Percentiles rank a stretch among this genome's conserved stretches.
These are phyloP conservation scores for Talaromyces sp. DNA, from an alignment of 2,329 filamentous ascomycete genomes.

Conservation along the genomic window DNA sequence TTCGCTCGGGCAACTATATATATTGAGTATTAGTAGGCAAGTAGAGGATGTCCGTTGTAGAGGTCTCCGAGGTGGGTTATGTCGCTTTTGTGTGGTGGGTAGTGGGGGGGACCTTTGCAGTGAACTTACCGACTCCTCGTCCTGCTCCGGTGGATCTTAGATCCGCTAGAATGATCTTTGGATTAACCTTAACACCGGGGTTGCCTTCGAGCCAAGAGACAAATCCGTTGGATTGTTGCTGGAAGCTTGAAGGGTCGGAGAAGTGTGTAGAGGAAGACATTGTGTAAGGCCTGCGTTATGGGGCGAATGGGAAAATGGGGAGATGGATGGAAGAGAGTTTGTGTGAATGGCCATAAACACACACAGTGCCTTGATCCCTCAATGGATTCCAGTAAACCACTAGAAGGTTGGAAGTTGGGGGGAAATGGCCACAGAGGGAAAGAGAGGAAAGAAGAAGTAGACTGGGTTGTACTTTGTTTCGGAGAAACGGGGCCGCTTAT, in stretches of 20 bases:
- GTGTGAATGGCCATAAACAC: not conserved
- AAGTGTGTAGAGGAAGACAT: constrained; percentile 43
- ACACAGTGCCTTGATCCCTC: not conserved
- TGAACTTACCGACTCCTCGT: constrained; percentile 63
- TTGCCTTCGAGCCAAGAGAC: constrained; percentile 58
- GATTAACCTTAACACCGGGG: constrained; percentile 57
- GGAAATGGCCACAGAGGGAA: constrained; percentile 9
- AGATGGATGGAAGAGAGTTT: constrained; percentile 12
- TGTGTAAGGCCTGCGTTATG: constrained; percentile 8
- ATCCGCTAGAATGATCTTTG: constrained; percentile 62
- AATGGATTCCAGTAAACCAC: not conserved
- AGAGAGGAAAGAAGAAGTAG: constrained; percentile 17
- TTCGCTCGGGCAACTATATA: constrained; percentile 67
- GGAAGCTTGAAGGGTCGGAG: constrained; percentile 42
- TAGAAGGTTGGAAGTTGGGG: not conserved
- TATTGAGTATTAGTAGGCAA: constrained; percentile 5
- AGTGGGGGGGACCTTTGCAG: not conserved
- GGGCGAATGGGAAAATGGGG: constrained; percentile 10
- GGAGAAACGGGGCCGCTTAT: constrained; percentile 22
- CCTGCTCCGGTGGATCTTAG: constrained; percentile 59
- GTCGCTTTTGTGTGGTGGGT: constrained; percentile 25
- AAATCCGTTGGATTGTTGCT: constrained; percentile 55
- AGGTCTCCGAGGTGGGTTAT: constrained; percentile 14
- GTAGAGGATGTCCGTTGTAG: constrained; percentile 23
- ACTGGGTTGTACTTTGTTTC: constrained; percentile 17